Base-by-base conservation (phyloP, 2,329 filamentous ascomycete genomes). In the Penicillium griseofulvum region DNA sequence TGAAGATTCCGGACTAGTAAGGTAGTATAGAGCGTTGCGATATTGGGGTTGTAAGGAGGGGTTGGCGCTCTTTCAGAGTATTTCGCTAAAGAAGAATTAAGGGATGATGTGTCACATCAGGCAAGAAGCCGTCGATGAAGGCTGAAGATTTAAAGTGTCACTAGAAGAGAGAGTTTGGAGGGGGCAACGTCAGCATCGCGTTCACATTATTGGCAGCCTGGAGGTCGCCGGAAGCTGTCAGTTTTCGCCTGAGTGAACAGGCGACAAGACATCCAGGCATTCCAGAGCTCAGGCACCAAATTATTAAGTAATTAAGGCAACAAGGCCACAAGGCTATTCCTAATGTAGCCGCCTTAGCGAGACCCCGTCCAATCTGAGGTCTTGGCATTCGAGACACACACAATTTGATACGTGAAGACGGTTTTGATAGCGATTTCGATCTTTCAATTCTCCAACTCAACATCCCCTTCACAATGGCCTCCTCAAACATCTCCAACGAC, bases 401-500 rank as follows among this genome's bases (percentile, higher is more conserved):
- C 49, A 57, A 49, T 47, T 43, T 37, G 48, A 49, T 47, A 55
- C 34, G 53, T 55, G 52, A 51, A 45, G 52, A 55, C 52, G 34
- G 47, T 51, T 51, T 47, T 47, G 54, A 51, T 50, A 50, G 54
- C 48, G 52, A 65, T 57, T 62, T 62, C 60, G 59, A 65, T 60
- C 59, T 62, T 57, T 60, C 62, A 58, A 60, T 63, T 62, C 59
- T 58, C 59, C 62, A 62, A 59, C 63, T 56, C 61, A 61, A 63
- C 44, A 65, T 50, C 46, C 61, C 54, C 52, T 62, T 66, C 65
- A 76, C 55, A 65, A 77, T 77, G 74, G 68, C 75, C 64, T 68
- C 74, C 64, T 78, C 86, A 71, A 90, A 91, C 83, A 83, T 96
- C 75, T 95, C 91, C 77, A 80, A 87, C 75, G 92, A 97, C 81